Base-by-base conservation (phyloP, 2,329 filamentous ascomycete species). In the Endocalyx cinctus region DNA sequence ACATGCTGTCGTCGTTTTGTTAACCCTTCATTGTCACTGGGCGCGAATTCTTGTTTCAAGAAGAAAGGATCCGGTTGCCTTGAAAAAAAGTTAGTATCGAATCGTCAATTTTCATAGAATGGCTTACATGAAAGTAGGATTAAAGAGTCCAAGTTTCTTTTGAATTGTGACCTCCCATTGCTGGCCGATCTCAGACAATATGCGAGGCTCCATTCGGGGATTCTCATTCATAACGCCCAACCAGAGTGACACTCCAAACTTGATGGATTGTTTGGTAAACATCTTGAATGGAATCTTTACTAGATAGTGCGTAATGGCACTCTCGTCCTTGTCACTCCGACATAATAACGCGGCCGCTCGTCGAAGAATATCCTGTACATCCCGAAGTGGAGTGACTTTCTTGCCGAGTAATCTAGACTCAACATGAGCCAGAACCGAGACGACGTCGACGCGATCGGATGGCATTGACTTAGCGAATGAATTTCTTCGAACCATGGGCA, bases 221-320 rank as follows among this genome's bases (percentile, higher is more conserved):
- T 95, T 97, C 58, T 98, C 92, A 50, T 97, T 92, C 52, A 97
- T 94, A 11, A 97, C 86, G 17, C 92, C 92, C 40, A 96, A 79
- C 92, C 92, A 99, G 6, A 98, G 68, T 4, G 92, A 96, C 22
- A 96, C 84, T 5, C 92, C 94, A 31, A 97, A 77, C 55, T 95
- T 94, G 57, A 98, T 92, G 2, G 89, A 92, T 52, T 94, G 85
- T 57, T 94, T 95, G 5, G 84, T 94, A 57, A 98, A 97, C 29
- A 95, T 77, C 25, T 79, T 77, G 59, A 98, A 98, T 0, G 92
- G 94, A 40, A 98, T 92, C 46, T 79, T 82, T 42, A 99, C 90
- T 12, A 99, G 72, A 52, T 94, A 84, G 52, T 90, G 85, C 10
- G 87, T 79, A 35, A 96, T 82, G 1, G 84, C 77, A 36, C 82